phyloP scores from a whole-genome alignment of 108 stramenopile species.

The Nitzschia palea region DNA sequence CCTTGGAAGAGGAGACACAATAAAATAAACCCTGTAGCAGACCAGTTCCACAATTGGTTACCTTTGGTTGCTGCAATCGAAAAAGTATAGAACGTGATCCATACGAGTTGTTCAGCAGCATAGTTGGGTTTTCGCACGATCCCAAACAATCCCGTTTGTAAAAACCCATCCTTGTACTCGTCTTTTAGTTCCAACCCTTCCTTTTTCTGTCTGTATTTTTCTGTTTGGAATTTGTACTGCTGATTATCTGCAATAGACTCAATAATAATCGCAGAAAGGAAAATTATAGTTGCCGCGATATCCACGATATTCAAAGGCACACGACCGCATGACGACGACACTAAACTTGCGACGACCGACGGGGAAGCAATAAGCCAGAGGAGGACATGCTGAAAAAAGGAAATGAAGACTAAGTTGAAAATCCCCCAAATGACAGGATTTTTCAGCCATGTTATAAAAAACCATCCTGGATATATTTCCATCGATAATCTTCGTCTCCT shows the following conservation, averaged over 20 bases:
- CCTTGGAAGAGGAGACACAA: slow-evolving; percentile 67
- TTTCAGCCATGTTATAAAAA: slow-evolving; percentile 31
- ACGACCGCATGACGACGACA: slow-evolving; percentile 23
- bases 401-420: slow-evolving; percentile 77
- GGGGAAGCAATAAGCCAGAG: slow-evolving; percentile 67
- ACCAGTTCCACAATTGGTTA: slow-evolving; percentile 50
- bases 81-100: slow-evolving; percentile 69
- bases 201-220: slow-evolving; percentile 44
- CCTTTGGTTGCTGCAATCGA: slow-evolving; percentile 43
- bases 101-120: slow-evolving; percentile 63
- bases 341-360: slow-evolving; percentile 46
- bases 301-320: slow-evolving; percentile 51
- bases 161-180: slow-evolving; percentile 66
- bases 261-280: slow-evolving; percentile 46
- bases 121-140: slow-evolving; percentile 85
- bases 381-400: slow-evolving; percentile 63
- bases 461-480: slow-evolving; percentile 55
- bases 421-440: slow-evolving; percentile 51
- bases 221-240: slow-evolving; percentile 69
- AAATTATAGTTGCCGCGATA: slow-evolving; percentile 33
- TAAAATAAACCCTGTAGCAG: slow-evolving; percentile 44
- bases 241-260: slow-evolving; percentile 80
- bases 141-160: slow-evolving; percentile 58
- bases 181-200: slow-evolving; percentile 18
- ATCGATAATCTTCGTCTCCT: slow-evolving; percentile 84